Evolutionary conservation across 768 basidiomycete genomes (phyloP).

Genomic region (Podaxis pistillaris): DNA sequence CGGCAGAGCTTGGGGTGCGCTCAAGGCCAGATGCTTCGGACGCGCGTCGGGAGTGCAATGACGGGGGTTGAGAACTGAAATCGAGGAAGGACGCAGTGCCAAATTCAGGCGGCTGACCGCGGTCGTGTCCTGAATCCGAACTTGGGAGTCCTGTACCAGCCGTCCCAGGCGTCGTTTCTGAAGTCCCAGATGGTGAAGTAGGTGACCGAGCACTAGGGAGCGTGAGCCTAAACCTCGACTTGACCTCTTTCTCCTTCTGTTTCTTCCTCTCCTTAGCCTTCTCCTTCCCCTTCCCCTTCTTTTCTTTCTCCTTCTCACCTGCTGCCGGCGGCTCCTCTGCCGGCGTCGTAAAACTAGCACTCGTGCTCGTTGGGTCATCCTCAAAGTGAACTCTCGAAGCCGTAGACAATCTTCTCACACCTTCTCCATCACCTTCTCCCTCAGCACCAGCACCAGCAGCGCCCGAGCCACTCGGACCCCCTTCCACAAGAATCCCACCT

Average conservation of each 20-base stretch:
- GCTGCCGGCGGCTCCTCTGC: not conserved
- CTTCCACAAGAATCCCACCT: conserved; percentile 1
- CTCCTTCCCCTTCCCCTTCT: not conserved
- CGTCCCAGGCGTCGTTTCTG: not conserved
- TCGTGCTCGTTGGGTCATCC: conserved; percentile 1
- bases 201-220: conserved; percentile 11
- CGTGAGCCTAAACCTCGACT: conserved; percentile 7
- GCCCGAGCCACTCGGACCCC: not conserved
- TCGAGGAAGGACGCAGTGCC: conserved; percentile 36
- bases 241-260: not conserved
- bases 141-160: not conserved
- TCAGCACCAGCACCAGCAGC: not conserved
- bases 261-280: not conserved
- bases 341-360: not conserved
- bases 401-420: conserved; percentile 1
- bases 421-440: not conserved
- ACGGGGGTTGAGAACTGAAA: conserved; percentile 29
- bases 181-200: conserved; percentile 2
- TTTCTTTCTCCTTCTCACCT: not conserved
- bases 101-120: not conserved
- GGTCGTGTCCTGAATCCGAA: not conserved
- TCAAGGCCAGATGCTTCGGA: conserved; percentile 6
- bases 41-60: not conserved
- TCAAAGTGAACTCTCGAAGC: conserved; percentile 13
- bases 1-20: not conserved